A percentile compares a stretch with the other conserved stretches of the same genome.
phyloP scores from a whole-genome alignment of 1,284 basidiomycete genomes.

The Heterobasidion irregulare region DNA sequence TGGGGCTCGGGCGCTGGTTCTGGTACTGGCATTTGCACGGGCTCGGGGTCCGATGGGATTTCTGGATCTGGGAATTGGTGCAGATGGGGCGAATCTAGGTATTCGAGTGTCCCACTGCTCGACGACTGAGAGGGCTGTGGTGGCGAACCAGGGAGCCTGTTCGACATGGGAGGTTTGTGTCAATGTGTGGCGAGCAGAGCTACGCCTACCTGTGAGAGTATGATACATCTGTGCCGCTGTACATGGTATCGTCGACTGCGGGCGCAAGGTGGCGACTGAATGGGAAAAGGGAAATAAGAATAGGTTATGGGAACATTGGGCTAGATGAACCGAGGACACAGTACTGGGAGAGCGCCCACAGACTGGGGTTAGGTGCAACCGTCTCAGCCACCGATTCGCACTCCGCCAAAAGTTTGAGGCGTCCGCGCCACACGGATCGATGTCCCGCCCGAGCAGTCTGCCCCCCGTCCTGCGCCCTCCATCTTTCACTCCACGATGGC shows the following conservation, averaged over 20 bases:
- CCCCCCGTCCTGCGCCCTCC: conserved; percentile 1
- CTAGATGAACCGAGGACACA: background rate
- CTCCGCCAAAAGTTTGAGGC: conserved; percentile 5
- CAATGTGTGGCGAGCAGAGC: background rate
- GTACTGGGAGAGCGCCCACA: background rate
- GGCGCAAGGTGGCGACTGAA: no score
- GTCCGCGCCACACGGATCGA: conserved; percentile 1
- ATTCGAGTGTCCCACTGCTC: background rate
- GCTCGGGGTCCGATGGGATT: background rate
- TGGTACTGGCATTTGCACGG: background rate
- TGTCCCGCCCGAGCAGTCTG: background rate
- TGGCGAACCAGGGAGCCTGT: background rate
- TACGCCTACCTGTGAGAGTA: background rate
- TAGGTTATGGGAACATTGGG: background rate
- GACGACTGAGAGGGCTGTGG: background rate
- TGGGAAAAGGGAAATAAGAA: background rate
- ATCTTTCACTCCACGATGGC: conserved; percentile 36
- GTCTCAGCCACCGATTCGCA: background rate
- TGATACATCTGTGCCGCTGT: background rate
- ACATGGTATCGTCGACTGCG: background rate
- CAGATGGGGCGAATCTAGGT: background rate
- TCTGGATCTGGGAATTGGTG: background rate
- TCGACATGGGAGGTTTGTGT: background rate
- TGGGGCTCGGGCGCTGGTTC: background rate
- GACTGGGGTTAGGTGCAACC: conserved; percentile 8